Base-by-base conservation (phyloP, 768 basidiomycete species). In the Chlorophyllum brunneum region DNA sequence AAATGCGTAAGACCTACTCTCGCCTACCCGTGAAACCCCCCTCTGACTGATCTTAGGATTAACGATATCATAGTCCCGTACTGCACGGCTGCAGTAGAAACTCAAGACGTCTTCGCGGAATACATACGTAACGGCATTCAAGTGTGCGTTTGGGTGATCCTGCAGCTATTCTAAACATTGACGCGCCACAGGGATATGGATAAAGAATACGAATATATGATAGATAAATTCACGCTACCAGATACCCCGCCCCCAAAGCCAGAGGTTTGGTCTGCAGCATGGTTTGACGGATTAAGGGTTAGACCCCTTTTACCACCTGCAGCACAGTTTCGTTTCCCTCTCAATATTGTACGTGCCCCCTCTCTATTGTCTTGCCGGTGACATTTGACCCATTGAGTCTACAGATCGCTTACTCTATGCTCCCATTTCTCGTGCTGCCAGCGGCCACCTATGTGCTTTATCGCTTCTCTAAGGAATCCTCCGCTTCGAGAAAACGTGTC, bases 11-110 rank as follows among this genome's bases (percentile, higher is more conserved):
- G 84, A 70, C 49, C 13, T 15, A 31, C 7, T 27, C n/a, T 37
- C 27, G 27, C 16, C 29, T 8, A 41, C 4, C n/a, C 56, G n/a
- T 56, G 46, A 5, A 38, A n/a, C n/a, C 36, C 22, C 33, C 11
- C 11, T 15, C 18, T 36, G 42, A 48, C 48, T 42, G 40, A 20
- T 37, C 11, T 16, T 54, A 86, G 85, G 2, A 66, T 90, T 13
- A 83, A 86, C 59, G 92, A 95, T 59, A 51, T 70, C 2, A 92
- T 91, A 0, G 92, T 95, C 2, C 89, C 93, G 0, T 95, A 88
- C 61, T 69, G 86, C 13, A 92, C 89, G 1, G 81, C 88, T 5
- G 82, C 83, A 6, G 85, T 92, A 27, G 86, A 89, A 54, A 65
- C 70, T 0, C 66, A 76, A 55, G 87, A 95, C 64, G 76, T 81